Base-by-base conservation (phyloP, 2,329 filamentous ascomycete genomes). In the Teratosphaeria destructans region DNA sequence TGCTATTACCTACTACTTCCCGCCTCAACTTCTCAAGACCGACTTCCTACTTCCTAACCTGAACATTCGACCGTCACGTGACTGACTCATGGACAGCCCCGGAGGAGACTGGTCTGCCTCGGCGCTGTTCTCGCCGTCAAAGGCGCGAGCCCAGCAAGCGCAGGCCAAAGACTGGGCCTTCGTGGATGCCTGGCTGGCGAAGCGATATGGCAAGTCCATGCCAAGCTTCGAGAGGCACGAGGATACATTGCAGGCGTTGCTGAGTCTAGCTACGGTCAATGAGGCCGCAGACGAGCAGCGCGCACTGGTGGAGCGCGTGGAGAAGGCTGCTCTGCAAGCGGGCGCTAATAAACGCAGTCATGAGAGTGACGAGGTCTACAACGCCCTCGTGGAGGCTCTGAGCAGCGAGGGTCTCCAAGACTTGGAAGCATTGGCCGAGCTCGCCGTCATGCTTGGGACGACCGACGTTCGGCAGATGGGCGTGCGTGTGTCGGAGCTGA, bases 161-260 rank as follows among this genome's bases (percentile, higher is more conserved):
- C 85, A 88, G 63, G 89, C 90, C 54, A 92, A 93, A 71, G 92
- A 96, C 75, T 97, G 93, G 93, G 86, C 85, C 59, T 90, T 89
- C 65, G 82, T 96, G 66, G 90, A 95, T 74, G 79, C 79, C 67
- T 97, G 93, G 92, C 83, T 96, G 8, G 79, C 81, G 54, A 81
- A 82, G 61, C 88, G 88, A 69, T 89, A 88, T 66, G 79, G 81
- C 53, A 81, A 83, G 34, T 82, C 82, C 54, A 72, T 81, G 0
- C 91, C 90, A 0, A 71, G 79, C 0, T 96, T 96, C 72, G 93
- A 97, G 76, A 86, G 90, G 67, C 96, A 94, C 70, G 81, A 87
- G 34, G 88, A 93, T 54, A 96, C 92, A 0, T 79, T 96, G 56
- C 86, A 85, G 64, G 85, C 82, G 1, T 80, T 96, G 3, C 81